These are phyloP conservation scores for Acrocalymma vagum DNA, from an alignment of 2,329 filamentous ascomycete genomes.

Conservation along the genomic window DNA sequence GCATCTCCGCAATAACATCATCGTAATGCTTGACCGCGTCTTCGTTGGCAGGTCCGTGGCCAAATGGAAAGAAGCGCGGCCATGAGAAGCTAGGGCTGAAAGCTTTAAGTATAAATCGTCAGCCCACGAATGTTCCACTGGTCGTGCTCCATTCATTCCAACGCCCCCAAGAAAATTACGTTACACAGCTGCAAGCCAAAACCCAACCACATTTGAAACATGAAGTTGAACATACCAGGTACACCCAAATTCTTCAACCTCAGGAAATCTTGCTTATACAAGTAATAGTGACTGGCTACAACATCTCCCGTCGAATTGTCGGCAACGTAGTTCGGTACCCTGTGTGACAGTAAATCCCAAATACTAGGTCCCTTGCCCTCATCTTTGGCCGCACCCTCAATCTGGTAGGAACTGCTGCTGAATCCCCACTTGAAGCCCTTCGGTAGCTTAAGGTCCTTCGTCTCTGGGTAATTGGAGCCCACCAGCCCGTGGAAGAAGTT, in stretches of 20 bases:
- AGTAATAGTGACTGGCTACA: constrained; percentile 51
- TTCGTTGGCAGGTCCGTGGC: constrained; percentile 46
- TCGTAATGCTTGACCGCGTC: constrained; percentile 49
- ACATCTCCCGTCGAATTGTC: constrained; percentile 54
- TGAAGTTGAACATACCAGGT: constrained; percentile 16
- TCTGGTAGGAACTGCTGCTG: constrained; percentile 51
- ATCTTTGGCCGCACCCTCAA: constrained; percentile 54
- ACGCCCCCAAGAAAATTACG: too few species aligned
- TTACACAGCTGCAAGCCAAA: too few species aligned
- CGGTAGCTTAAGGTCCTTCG: constrained; percentile 49
- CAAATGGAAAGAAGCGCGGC: constrained; percentile 50
- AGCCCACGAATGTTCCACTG: not conserved
- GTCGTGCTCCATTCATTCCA: not conserved
- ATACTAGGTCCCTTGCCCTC: constrained; percentile 54
- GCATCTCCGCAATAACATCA: constrained; percentile 48
- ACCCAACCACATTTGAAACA: not conserved
- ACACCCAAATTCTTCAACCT: constrained; percentile 45
- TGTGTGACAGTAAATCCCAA: constrained; percentile 55
- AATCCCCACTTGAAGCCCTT: constrained; percentile 54
- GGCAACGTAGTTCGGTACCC: constrained; percentile 49
- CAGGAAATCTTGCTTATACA: constrained; percentile 55
- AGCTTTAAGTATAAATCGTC: constrained; percentile 13
- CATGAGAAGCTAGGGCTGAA: constrained; percentile 50
- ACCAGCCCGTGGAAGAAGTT: constrained; percentile 54
- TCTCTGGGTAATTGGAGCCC: constrained; percentile 41